phyloP scores from a whole-genome alignment of 2,329 filamentous ascomycete species.

The Nemania diffusa region DNA sequence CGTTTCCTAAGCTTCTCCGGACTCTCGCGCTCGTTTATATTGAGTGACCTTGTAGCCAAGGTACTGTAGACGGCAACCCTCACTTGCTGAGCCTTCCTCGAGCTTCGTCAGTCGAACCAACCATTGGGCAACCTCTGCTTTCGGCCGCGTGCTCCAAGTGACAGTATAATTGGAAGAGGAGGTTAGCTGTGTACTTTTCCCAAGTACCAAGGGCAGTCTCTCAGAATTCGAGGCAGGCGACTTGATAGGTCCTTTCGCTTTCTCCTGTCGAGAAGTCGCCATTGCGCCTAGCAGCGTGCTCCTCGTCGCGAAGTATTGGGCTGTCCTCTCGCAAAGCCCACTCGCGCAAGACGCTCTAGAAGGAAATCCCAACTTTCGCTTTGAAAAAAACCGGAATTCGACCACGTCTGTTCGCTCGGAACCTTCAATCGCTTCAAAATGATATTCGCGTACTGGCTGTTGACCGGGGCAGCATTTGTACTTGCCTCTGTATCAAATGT shows the following conservation, averaged over 20 bases:
- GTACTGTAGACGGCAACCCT: slow-evolving; percentile 23
- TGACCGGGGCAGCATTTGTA: slow-evolving; percentile 40
- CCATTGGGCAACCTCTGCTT: slow-evolving; percentile 7
- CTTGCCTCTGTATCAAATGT: slow-evolving; percentile 37
- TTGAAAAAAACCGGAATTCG: background rate
- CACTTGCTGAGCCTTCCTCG: slow-evolving; percentile 13
- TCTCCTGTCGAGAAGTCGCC: background rate
- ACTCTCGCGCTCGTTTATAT: slow-evolving; percentile 26
- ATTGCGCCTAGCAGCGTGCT: slow-evolving; percentile 1
- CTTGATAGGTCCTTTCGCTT: background rate
- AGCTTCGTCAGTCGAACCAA: slow-evolving; percentile 2
- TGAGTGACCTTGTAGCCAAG: slow-evolving; percentile 9
- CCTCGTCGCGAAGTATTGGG: background rate
- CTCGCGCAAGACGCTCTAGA: slow-evolving; percentile 12
- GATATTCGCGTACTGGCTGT: slow-evolving; percentile 39
- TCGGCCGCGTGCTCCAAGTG: slow-evolving; percentile 6
- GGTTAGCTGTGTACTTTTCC: background rate
- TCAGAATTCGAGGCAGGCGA: background rate
- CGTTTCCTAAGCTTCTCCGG: slow-evolving; percentile 15
- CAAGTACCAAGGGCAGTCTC: slow-evolving; percentile 12
- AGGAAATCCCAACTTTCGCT: slow-evolving; percentile 15
- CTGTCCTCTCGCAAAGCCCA: slow-evolving; percentile 11
- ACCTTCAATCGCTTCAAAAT: slow-evolving; percentile 37
- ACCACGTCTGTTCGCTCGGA: slow-evolving; percentile 1
- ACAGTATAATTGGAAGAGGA: background rate